Evolutionary conservation across 345 rosid genomes (phyloP), one percentile per base, ranked within the genome.

Genomic region (Atalantia buxifolia): DNA sequence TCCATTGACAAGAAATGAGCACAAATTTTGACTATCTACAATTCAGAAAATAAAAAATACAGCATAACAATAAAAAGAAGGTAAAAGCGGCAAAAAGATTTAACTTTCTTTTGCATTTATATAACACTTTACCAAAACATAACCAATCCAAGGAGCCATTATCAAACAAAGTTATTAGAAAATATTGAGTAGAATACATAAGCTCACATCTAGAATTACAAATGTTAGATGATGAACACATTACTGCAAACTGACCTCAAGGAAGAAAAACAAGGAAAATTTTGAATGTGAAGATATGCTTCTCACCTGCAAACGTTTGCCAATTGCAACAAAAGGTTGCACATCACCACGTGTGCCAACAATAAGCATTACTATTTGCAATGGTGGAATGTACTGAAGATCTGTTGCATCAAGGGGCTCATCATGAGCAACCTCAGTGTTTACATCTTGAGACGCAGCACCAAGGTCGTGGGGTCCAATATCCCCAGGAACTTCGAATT

Each of bases 331-430:
- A 89, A 93, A 93, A 73, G 98, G 96, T 78, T 93, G 98, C 83
- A 93, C 98, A 84, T 93, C 98, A 36, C 98, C 98, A 31, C 96
- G 96, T 2, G 98, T 93, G 18, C 97, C 97, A 65, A 90, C 97
- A 78, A 86, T 90, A 4, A 87, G 90, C 82, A 89, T 87, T 9
- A 86, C 90, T 74, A 90, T 87, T 75, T 90, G 93, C 88, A 93
- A 75, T 50, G 98, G 99, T 25, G 90, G 97, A 75, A 92, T 86
- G 78, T 80, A 87, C 60, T 81, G 92, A 83, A 83, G 74, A 66
- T 90, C 97, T 48, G 83, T 80, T 25, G 84, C 89, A 84, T 94
- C 98, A 71, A 85, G 83, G 81, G 91, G 87, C 79, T 92, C 98
- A 70, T 88, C 92, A 74, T 79, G 85, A 63, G 64, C 85, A 79